Base-by-base conservation (phyloP, 2,329 filamentous ascomycete species). In the Cytospora chrysosperma region DNA sequence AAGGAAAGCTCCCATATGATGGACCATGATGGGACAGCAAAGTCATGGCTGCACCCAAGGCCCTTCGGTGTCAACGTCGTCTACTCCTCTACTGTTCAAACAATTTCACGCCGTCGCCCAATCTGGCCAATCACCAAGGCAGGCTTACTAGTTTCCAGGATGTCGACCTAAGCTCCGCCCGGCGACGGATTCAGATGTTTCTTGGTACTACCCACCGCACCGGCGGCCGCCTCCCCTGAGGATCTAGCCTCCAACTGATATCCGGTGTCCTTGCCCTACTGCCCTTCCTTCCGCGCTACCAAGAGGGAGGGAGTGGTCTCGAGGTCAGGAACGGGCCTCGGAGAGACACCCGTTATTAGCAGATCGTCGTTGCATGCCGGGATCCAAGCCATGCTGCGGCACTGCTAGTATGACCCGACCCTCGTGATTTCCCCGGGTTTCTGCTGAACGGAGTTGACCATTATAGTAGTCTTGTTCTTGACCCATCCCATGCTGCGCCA, bases 191-290 rank as follows among this genome's bases (percentile, higher is more conserved):
- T n/a, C n/a, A n/a, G n/a, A n/a, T n/a, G n/a, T n/a, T 34, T 53
- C 24, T 50, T 43, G 47, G 54, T 66, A 55, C 56, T 49, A 63
- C 61, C 37, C 27, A 54, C 37, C 19, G 40, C 43, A 51, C 34
- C 50, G 50, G 61, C 64, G 64, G 64, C 64, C 61, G 64, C 64
- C 56, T 60, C 54, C 50, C 30, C 50, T 61, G 30, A 47, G 43
- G 9, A 40, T 59, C 40, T 53, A 47, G 50, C 64, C 56, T 27
- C 34, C 37, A 28, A 24, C n/a, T 24, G 30, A 26, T 17, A 30
- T 51, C 59, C 49, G 32, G 30, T 34, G 21, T 24, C 50, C 62
- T 26, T 43, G 30, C 43, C 50, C 47, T 53, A 49, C 52, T 40
- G 37, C 8, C n/a, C 26, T 12, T 28, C 43, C 26, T 50, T 30